These are phyloP conservation scores for Lactarius trivialis DNA, from an alignment of 768 basidiomycete genomes.

Conservation along the genomic window DNA sequence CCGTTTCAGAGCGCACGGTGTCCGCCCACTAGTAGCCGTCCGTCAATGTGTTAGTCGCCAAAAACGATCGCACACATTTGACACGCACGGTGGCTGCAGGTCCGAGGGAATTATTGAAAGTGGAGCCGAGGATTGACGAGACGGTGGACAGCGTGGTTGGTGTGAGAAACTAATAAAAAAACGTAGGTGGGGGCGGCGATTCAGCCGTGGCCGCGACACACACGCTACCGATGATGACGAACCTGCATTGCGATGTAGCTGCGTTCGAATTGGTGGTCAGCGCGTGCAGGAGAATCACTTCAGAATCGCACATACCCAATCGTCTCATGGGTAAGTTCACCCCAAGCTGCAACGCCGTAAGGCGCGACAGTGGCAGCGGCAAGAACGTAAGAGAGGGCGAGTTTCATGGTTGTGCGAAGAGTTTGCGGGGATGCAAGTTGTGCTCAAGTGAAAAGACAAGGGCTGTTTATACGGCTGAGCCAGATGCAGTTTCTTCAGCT, in stretches of 20 bases:
- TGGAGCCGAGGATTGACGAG: constrained; percentile 38
- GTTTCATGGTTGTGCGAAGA: constrained; percentile 7
- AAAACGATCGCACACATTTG: neutral
- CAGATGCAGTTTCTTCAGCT: neutral
- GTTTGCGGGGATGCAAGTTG: neutral
- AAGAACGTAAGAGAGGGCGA: neutral
- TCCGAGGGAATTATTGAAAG: constrained; percentile 41
- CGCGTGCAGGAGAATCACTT: neutral
- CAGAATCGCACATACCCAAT: constrained; percentile 21
- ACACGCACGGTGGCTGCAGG: constrained; percentile 41
- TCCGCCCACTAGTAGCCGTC: constrained; percentile 45
- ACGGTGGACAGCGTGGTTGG: constrained; percentile 45
- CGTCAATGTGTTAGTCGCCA: neutral
- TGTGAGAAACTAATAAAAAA: constrained; percentile 42
- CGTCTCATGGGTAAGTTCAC: constrained; percentile 26
- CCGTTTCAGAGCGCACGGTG: constrained; percentile 35
- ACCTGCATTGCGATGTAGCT: constrained; percentile 19
- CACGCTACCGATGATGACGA: neutral
- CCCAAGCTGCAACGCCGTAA: constrained; percentile 23
- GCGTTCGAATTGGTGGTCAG: neutral
- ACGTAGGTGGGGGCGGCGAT: too few species aligned
- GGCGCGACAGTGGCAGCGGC: constrained; percentile 6
- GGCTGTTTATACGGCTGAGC: neutral
- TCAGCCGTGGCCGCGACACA: neutral
- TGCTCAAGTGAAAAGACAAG: neutral